Conservation (phyloP, 1,139 yeast genomes). For the Lodderomyces orthopsilosis region DNA sequence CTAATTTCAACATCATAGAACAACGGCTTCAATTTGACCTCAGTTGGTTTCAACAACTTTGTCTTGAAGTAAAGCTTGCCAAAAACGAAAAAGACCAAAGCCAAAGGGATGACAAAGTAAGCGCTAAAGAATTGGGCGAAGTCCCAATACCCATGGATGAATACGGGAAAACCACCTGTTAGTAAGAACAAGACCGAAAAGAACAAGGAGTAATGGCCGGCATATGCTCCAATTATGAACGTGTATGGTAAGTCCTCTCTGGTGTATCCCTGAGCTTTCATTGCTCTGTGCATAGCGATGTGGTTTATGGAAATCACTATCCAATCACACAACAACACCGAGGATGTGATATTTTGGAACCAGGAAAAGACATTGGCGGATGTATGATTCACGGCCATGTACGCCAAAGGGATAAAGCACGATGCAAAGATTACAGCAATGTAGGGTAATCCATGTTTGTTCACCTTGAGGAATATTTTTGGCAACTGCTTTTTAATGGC, state of each 20-base stretch:
- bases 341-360: slow-evolving; percentile 27
- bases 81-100: slow-evolving; percentile 22
- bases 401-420: slow-evolving; percentile 26
- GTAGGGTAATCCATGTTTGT: slow-evolving; percentile 20
- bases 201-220: slow-evolving; percentile 37
- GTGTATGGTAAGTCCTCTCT: slow-evolving; percentile 35
- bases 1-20: slow-evolving; percentile 33
- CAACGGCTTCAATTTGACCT: slow-evolving; percentile 30
- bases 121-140: slow-evolving; percentile 34
- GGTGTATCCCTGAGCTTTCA: slow-evolving; percentile 36
- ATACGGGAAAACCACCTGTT: slow-evolving; percentile 40
- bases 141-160: slow-evolving; percentile 33
- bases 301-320: slow-evolving; percentile 29
- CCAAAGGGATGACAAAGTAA: slow-evolving; percentile 38
- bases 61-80: slow-evolving; percentile 31
- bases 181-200: slow-evolving; percentile 30
- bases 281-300: slow-evolving; percentile 30
- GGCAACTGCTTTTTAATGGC: slow-evolving; percentile 47
- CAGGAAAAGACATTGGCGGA: slow-evolving; percentile 27
- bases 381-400: slow-evolving; percentile 21
- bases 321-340: slow-evolving; percentile 26
- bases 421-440: slow-evolving; percentile 29
- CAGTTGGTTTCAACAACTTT: slow-evolving; percentile 24
- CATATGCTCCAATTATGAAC: slow-evolving; percentile 22
- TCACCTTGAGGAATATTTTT: slow-evolving; percentile 37